Evolutionary conservation across 164 flowering plant genomes (phyloP), one percentile per base, ranked within the genome.

Genomic region (Aristolochia contorta): DNA sequence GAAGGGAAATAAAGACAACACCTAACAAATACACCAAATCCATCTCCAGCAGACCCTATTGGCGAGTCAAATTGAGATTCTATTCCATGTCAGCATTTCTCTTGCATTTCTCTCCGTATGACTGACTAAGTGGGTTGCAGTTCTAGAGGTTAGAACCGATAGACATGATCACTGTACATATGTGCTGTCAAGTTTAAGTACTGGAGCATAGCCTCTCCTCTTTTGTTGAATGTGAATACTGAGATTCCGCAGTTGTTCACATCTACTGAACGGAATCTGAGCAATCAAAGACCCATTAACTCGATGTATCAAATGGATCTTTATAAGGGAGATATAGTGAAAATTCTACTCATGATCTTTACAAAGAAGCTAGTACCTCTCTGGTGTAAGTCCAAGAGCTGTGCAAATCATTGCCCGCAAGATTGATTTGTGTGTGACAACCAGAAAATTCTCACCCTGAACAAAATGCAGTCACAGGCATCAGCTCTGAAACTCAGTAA

Each of bases 361-460:
- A 16, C 4, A 7, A 60, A 41, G 48, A 20, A 49, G 46, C 6
- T 43, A 50, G 1, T 46, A 86, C 93, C 93, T 84, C 70, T 79
- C 85, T 7, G 89, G 83, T 58, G 69, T 71, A 24, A 84, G 77
- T 58, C 93, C 93, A 69, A 86, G 80, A 27, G 93, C 87, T 3
- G 83, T 80, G 73, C 89, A 86, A 72, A 82, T 74, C 64, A 86
- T 61, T 37, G 89, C 93, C 57, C 89, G 74, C 70, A 86, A 67
- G 15, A 84, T 86, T 50, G 93, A 86, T 67, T 86, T 86, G 73
- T 86, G 89, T 16, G 93, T 80, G 23, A 86, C 75, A 54, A 84
- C 84, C 74, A 84, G 60, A 68, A 84, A 74, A 41, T 68, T 71
- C 30, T 84, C 82, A 30, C 89, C 93, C 93, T 86, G 83, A 53